phyloP scores from a whole-genome alignment of 2,329 filamentous ascomycete species.

The Capronia americana region DNA sequence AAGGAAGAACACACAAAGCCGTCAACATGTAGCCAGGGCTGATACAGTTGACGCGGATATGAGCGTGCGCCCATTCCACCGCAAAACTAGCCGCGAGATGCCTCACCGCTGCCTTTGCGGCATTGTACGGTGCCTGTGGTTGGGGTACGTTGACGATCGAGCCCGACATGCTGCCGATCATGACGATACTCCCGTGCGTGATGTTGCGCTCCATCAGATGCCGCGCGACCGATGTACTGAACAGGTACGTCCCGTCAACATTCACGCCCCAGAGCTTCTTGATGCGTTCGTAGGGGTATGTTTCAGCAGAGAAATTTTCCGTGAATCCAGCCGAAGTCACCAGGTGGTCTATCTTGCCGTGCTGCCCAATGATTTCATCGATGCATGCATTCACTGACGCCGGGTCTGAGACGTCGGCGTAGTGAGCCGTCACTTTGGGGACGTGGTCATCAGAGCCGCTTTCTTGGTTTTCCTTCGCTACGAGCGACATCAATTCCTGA shows the following conservation, averaged over 20 bases:
- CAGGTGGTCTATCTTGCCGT: conserved; percentile 86
- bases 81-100: conserved; percentile 87
- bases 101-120: conserved; percentile 87
- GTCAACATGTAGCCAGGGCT: conserved; percentile 97
- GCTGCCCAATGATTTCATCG: conserved; percentile 69
- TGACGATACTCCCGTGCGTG: conserved; percentile 79
- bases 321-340: conserved; percentile 97
- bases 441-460: conserved; percentile 66
- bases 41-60: conserved; percentile 94
- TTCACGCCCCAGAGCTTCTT: conserved; percentile 95
- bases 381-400: conserved; percentile 78
- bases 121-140: conserved; percentile 91
- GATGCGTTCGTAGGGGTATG: conserved; percentile 88
- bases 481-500: conserved; percentile 73
- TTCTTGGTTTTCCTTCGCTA: conserved; percentile 64
- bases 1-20: conserved; percentile 70
- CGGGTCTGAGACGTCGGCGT: conserved; percentile 82
- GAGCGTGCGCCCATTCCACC: conserved; percentile 88
- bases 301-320: conserved; percentile 91
- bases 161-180: conserved; percentile 95
- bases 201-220: conserved; percentile 79
- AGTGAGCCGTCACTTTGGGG: conserved; percentile 88
- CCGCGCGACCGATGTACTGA: conserved; percentile 52
- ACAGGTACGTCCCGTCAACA: conserved; percentile 65
- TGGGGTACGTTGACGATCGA: conserved; percentile 94